A percentile compares a stretch with the other conserved stretches of the same genome.
phyloP scores from a whole-genome alignment of 768 basidiomycete species.

The Gelatoporia subvermispora region DNA sequence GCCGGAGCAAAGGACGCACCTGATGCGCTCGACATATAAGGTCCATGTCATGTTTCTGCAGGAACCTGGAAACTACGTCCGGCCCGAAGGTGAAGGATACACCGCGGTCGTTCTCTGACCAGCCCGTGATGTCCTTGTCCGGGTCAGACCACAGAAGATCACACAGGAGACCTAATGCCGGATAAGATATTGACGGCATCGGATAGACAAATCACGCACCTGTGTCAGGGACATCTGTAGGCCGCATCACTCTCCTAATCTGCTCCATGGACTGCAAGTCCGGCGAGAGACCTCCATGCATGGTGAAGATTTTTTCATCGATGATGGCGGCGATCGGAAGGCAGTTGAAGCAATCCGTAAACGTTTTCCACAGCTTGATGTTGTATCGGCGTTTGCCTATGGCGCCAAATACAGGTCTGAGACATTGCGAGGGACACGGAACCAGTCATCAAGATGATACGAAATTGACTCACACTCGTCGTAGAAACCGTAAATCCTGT shows the following conservation, averaged over 20 bases:
- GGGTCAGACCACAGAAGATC: slow-evolving; percentile 99
- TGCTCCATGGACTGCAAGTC: slow-evolving; percentile 99
- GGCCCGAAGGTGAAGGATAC: slow-evolving; percentile 99
- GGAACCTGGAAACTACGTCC: slow-evolving; percentile 95
- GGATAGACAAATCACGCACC: slow-evolving; percentile 43
- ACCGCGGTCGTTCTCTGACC: slow-evolving; percentile 99
- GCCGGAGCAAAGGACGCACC: slow-evolving; percentile 40
- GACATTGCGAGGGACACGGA: background rate
- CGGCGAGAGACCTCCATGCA: slow-evolving; percentile 97
- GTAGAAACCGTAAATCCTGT: slow-evolving; percentile 99
- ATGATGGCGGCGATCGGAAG: slow-evolving; percentile 98
- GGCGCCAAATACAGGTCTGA: background rate
- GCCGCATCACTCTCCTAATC: slow-evolving; percentile 97
- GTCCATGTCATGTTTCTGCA: slow-evolving; percentile 99
- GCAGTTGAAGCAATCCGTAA: slow-evolving; percentile 99
- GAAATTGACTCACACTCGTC: slow-evolving; percentile 81
- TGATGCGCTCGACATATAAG: slow-evolving; percentile 98
- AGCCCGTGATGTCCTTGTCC: slow-evolving; percentile 98
- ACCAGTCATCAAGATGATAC: background rate
- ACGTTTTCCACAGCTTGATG: slow-evolving; percentile 99
- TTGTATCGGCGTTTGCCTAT: slow-evolving; percentile 99
- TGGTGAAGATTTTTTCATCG: slow-evolving; percentile 99
- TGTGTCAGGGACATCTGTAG: slow-evolving; percentile 98
- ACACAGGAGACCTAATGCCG: slow-evolving; percentile 73
- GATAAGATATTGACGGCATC: slow-evolving; percentile 3